phyloP scores from a whole-genome alignment of 2,329 filamentous ascomycete species.

The Huntiella omanensis region DNA sequence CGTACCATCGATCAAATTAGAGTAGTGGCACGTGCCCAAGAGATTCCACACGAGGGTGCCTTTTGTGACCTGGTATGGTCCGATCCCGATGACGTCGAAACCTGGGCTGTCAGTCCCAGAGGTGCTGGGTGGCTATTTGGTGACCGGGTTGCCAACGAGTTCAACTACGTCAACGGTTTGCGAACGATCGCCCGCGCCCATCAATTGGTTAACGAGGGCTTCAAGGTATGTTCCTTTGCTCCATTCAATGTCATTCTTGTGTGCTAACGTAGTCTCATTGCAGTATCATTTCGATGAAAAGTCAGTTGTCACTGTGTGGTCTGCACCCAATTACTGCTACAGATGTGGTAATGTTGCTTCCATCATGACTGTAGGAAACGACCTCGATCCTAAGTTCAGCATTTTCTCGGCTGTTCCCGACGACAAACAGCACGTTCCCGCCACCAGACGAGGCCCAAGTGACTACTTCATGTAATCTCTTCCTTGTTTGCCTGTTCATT shows the following conservation, averaged over 20 bases:
- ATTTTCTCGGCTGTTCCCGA: slow-evolving; percentile 84
- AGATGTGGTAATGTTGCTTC: slow-evolving; percentile 92
- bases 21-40: slow-evolving; percentile 90
- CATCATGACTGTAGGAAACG: slow-evolving; percentile 78
- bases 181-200: slow-evolving; percentile 93
- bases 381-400: slow-evolving; percentile 77
- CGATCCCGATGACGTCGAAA: slow-evolving; percentile 90
- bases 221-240: slow-evolving; percentile 45
- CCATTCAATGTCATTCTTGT: neutral
- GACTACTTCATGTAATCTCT: slow-evolving; percentile 48
- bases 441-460: slow-evolving; percentile 45
- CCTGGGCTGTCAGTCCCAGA: slow-evolving; percentile 84
- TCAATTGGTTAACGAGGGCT: slow-evolving; percentile 94
- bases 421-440: slow-evolving; percentile 61
- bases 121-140: slow-evolving; percentile 98
- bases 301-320: slow-evolving; percentile 96
- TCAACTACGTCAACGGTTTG: slow-evolving; percentile 91
- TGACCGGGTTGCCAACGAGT: slow-evolving; percentile 92
- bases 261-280: slow-evolving; percentile 3
- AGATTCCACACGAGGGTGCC: slow-evolving; percentile 94
- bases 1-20: slow-evolving; percentile 98
- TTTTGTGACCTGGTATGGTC: slow-evolving; percentile 99
- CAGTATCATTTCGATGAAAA: slow-evolving; percentile 88
- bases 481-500: neutral
- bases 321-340: slow-evolving; percentile 89